These are phyloP conservation scores for Penicillium dipodomyicola DNA, from an alignment of 495 filamentous ascomycete species.

Conservation along the genomic window DNA sequence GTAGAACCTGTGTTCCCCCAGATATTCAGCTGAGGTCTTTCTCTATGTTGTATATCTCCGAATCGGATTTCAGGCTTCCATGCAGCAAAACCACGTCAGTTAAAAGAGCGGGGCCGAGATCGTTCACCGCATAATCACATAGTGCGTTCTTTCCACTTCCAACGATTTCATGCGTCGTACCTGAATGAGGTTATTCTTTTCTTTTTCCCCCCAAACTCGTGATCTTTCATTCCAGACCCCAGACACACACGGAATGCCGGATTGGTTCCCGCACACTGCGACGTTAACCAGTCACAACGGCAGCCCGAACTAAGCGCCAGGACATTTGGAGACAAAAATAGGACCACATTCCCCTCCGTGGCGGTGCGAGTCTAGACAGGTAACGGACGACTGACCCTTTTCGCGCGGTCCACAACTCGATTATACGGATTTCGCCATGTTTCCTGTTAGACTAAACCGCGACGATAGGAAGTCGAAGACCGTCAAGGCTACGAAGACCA, in stretches of 20 bases:
- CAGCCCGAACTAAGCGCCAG: conserved; percentile 38
- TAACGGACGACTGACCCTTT: conserved; percentile 19
- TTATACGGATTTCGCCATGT: conserved; percentile 41
- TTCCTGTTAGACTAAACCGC: conserved; percentile 45
- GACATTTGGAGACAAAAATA: conserved; percentile 28
- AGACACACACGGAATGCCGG: conserved; percentile 17
- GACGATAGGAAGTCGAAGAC: conserved; percentile 35
- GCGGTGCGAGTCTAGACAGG: conserved; percentile 14
- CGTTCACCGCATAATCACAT: conserved; percentile 13
- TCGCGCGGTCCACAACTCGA: conserved; percentile 26
- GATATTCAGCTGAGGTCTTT: conserved; percentile 1
- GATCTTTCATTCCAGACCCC: not conserved
- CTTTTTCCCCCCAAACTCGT: not conserved
- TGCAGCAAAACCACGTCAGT: conserved; percentile 24
- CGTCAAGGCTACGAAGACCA: conserved; percentile 15
- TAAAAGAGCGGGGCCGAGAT: conserved; percentile 13
- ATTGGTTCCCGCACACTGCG: conserved; percentile 19
- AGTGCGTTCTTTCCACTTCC: not conserved
- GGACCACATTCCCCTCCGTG: conserved; percentile 19
- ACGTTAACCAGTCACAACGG: conserved; percentile 18
- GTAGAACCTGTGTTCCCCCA: not conserved
- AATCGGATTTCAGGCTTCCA: conserved; percentile 19
- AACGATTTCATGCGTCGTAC: conserved; percentile 1
- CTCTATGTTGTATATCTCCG: not conserved
- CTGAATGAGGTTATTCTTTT: conserved; percentile 2